Percentiles rank a stretch among this genome's conserved stretches.
Conservation (phyloP, 345 rosid genomes). For the Physaria fendleri region DNA sequence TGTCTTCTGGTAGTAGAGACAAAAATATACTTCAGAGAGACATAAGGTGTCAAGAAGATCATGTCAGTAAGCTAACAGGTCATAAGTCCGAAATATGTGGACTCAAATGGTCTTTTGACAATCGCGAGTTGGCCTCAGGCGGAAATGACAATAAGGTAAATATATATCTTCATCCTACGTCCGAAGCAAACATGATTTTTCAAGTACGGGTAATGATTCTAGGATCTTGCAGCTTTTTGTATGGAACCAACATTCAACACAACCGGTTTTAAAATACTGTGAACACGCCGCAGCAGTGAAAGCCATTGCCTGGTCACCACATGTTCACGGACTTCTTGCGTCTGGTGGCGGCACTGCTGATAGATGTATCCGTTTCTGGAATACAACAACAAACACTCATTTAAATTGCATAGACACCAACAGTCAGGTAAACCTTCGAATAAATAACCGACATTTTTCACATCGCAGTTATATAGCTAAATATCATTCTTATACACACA, state of each 20-base stretch:
- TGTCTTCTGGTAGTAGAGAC: conserved; percentile 97
- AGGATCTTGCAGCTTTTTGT: conserved; percentile 69
- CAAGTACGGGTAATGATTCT: conserved; percentile 10
- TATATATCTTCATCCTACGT: not conserved
- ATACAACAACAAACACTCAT: conserved; percentile 84
- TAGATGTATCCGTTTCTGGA: conserved; percentile 97
- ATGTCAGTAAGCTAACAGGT: conserved; percentile 79
- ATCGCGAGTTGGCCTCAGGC: conserved; percentile 96
- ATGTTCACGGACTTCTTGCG: conserved; percentile 95
- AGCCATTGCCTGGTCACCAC: conserved; percentile 99
- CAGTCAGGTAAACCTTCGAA: conserved; percentile 58
- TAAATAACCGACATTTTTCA: not conserved
- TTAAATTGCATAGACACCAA: conserved; percentile 89
- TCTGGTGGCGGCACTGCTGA: conserved; percentile 99
- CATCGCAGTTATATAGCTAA: not conserved
- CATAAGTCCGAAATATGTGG: conserved; percentile 99
- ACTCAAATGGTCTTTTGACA: conserved; percentile 95
- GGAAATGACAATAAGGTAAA: conserved; percentile 94
- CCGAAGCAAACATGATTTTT: not conserved
- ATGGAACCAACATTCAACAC: conserved; percentile 96
- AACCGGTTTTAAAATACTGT: conserved; percentile 80
- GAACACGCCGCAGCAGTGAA: conserved; percentile 98
- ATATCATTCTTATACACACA: conserved; percentile 17
- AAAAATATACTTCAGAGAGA: conserved; percentile 91
- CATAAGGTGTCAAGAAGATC: conserved; percentile 70